Percentiles rank a stretch among this genome's conserved stretches.
phyloP scores from a whole-genome alignment of 805 yeast species.

The Groenewaldozyma tartarivorans region DNA sequence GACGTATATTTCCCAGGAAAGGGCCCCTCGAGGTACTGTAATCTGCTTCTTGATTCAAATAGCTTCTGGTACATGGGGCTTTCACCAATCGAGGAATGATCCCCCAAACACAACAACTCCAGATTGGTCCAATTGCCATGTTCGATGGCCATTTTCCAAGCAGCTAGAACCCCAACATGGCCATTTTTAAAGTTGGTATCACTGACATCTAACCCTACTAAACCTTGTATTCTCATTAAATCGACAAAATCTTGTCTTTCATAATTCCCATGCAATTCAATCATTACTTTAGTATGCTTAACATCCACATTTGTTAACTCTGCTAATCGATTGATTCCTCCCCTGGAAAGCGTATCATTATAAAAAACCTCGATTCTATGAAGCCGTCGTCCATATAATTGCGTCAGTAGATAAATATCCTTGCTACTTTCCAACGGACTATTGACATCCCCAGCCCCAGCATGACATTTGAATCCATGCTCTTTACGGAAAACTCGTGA shows the following conservation, averaged over 20 bases:
- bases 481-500: conserved; percentile 6
- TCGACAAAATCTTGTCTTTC: background rate
- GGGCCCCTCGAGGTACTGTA: background rate
- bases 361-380: conserved; percentile 18
- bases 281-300: conserved; percentile 3
- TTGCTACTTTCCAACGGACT: background rate
- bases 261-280: conserved; percentile 7
- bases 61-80: background rate
- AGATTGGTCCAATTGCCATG: background rate
- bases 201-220: conserved; percentile 14
- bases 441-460: background rate
- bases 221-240: conserved; percentile 3
- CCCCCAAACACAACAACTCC: background rate
- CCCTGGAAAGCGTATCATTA: conserved; percentile 4
- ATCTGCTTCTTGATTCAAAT: background rate
- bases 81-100: background rate
- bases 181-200: conserved; percentile 2
- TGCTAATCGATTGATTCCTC: background rate
- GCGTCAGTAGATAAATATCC: background rate
- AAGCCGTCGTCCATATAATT: conserved; percentile 1
- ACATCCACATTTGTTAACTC: background rate
- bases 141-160: background rate
- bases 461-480: conserved; percentile 10
- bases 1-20: background rate
- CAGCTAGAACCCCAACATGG: background rate